A percentile compares a stretch with the other conserved stretches of the same genome.
Evolutionary conservation across 2,329 filamentous ascomycete species (phyloP).

Genomic region (Fusarium brevicatenulatum): DNA sequence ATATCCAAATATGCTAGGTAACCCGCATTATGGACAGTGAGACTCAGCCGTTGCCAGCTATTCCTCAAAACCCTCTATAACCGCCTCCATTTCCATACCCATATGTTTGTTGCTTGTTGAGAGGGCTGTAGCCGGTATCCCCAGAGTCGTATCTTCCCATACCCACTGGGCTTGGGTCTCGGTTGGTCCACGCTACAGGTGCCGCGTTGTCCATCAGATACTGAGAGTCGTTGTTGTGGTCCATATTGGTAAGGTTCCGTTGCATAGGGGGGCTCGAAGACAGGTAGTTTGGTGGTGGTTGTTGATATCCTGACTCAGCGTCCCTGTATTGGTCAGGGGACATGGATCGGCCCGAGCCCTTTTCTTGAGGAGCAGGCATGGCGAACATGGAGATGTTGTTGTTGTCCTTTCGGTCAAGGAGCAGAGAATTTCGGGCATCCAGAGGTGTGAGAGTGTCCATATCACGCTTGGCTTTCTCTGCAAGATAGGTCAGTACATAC

Average conservation of each 20-base stretch:
- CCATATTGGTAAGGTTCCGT: slow-evolving; percentile 53
- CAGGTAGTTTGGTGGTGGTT: slow-evolving; percentile 33
- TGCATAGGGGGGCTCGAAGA: slow-evolving; percentile 45
- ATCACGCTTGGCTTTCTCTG: slow-evolving; percentile 81
- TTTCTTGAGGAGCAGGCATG: slow-evolving; percentile 53
- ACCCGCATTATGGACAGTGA: slow-evolving; percentile 28
- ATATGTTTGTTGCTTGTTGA: slow-evolving; percentile 34
- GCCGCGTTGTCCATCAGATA: slow-evolving; percentile 54
- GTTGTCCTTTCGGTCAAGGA: slow-evolving; percentile 68
- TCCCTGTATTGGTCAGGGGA: slow-evolving; percentile 49
- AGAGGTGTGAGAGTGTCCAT: slow-evolving; percentile 86
- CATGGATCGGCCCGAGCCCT: slow-evolving; percentile 46
- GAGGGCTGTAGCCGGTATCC: slow-evolving; percentile 34
- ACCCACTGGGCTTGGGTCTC: slow-evolving; percentile 27
- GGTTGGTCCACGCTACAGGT: slow-evolving; percentile 50
- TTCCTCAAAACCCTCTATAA: slow-evolving; percentile 41
- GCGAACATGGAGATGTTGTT: slow-evolving; percentile 56
- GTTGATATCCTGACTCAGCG: slow-evolving; percentile 35
- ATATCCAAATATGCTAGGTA: slow-evolving; percentile 7
- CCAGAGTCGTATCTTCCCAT: slow-evolving; percentile 33
- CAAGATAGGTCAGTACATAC: slow-evolving; percentile 41
- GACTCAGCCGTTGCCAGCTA: slow-evolving; percentile 9
- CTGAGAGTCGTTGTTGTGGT: slow-evolving; percentile 50
- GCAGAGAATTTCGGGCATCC: slow-evolving; percentile 85
- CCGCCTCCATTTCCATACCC: slow-evolving; percentile 40